Evolutionary conservation across 2,329 filamentous ascomycete genomes (phyloP).

Genomic region (Plenodomus lindquistii): DNA sequence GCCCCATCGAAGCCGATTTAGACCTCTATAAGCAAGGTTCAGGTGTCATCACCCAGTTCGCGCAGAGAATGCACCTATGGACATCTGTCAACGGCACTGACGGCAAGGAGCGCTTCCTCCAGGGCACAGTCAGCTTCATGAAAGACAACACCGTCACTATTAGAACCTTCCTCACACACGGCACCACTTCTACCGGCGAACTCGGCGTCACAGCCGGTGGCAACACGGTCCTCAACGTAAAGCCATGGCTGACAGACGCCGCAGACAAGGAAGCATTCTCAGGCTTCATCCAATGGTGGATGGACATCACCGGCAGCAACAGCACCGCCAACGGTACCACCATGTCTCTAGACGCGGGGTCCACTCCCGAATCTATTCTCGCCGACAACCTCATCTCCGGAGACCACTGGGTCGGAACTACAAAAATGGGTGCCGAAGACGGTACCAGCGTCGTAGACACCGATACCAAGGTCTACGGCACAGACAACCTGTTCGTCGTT

Average conservation of each 20-base stretch:
- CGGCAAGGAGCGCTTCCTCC: too few species aligned
- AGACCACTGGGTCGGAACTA: conserved; percentile 55
- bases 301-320: too few species aligned
- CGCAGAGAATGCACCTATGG: conserved; percentile 57
- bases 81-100: too few species aligned
- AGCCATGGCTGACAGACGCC: conserved; percentile 58
- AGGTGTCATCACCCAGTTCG: conserved; percentile 50
- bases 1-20: conserved; percentile 31
- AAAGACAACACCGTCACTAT: too few species aligned
- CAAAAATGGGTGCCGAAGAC: conserved; percentile 54
- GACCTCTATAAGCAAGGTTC: conserved; percentile 41
- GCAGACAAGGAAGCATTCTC: too few species aligned
- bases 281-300: too few species aligned
- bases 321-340: conserved; percentile 42
- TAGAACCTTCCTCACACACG: conserved; percentile 66
- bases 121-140: too few species aligned
- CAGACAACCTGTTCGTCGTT: conserved; percentile 51
- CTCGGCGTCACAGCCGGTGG: conserved; percentile 49
- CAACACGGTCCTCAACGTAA: conserved; percentile 50
- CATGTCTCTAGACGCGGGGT: too few species aligned
- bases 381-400: conserved; percentile 36
- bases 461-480: conserved; percentile 50
- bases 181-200: conserved; percentile 62
- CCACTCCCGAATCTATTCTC: conserved; percentile 39
- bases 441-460: conserved; percentile 47